Evolutionary conservation across 371 early-diverging fungal genomes (phyloP), one percentile per base, ranked within the genome.

Genomic region (Zychaea mexicana): DNA sequence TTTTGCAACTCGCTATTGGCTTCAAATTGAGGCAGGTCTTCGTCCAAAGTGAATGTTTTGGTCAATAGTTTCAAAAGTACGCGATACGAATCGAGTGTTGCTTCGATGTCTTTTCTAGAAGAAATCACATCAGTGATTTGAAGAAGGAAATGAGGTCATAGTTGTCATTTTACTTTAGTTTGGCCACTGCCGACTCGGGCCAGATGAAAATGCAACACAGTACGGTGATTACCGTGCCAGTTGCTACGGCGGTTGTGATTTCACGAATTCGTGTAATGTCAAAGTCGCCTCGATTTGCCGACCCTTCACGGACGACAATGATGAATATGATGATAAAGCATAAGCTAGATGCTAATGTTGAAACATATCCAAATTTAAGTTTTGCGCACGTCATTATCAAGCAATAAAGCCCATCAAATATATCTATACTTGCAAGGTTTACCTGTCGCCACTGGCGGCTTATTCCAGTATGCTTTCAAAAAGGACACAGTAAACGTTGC

Each of bases 31-130:
- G 88, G 82, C 8, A 83, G 62, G 56, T 84, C 82, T 12, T 79
- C 81, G 59, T 90, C 91, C 39, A 91, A 64, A 27, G 89, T 68
- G 56, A 91, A 91, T 0, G 89, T 88, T 65, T 89, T 89, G 27
- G 87, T 87, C 24, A 90, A 49, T 10, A 86, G 60, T 45, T 86
- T 85, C 32, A 90, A 66, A 6, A 88, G 58, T 0, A 84, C 69
- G n/a, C 82, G 67, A 57, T 86, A 87, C 0, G 89, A 87, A 2
- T 57, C 60, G 13, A 91, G 54, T 2, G 88, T 82, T 2, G 72
- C 72, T 9, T 73, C 85, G 26, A 88, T 78, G 58, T 88, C 87
- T 33, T 81, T 77, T 60, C 85, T 87, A 62, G 21, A n/a, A 3
- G 28, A 32, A n/a, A n/a, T n/a, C n/a, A n/a, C n/a, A n/a, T n/a